Base-by-base conservation (phyloP, 768 basidiomycete species). In the Pseudohyphozyma bogoriensis region DNA sequence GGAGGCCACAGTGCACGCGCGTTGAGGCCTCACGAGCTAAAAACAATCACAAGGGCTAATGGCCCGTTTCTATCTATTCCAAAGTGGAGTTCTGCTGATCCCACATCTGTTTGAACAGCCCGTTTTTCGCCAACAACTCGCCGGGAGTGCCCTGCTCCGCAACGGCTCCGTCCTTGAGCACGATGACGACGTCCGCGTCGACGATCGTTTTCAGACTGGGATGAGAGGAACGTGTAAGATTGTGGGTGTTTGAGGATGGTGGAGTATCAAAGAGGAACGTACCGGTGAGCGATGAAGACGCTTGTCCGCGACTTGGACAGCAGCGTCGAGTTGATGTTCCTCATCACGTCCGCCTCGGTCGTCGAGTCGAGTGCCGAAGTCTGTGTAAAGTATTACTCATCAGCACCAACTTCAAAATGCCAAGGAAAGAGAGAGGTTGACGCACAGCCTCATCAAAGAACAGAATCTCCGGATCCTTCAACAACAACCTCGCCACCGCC, bases 401-500 rank as follows among this genome's bases (percentile, higher is more conserved):
- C 13, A 35, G 13, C 16, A 45, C 22, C 3, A 15, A 22, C 20
- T 22, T 32, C 15, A 33, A 16, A 51, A 4, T 20, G 26, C 6
- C 20, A 13, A 24, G 11, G 8, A 7, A 24, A 40, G 36, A 46
- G 6, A 28, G 24, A 37, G 32, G 12, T 16, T 15, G 2, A 78
- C 88, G 70, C 67, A 91, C 91, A 42, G 95, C 95, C 74, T 99
- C 95, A 70, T 99, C 95, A 70, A 99, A 99, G 77, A 97, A 96
- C 69, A 97, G 70, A 68, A 97, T 96, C 16, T 86, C 85, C 0
- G 95, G 92, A 73, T 99, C 86, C 76, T 97, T 96, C 51, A 97
- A 74, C 68, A 99, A 74, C 36, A 92, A 84, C 29, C 95, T 78
- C 28, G 95, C 95, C 22, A 99, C 88, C 4, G 95, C 95, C 68